Base-by-base conservation (phyloP, 108 stramenopile genomes). In the Chaetoceros tenuissimus region DNA sequence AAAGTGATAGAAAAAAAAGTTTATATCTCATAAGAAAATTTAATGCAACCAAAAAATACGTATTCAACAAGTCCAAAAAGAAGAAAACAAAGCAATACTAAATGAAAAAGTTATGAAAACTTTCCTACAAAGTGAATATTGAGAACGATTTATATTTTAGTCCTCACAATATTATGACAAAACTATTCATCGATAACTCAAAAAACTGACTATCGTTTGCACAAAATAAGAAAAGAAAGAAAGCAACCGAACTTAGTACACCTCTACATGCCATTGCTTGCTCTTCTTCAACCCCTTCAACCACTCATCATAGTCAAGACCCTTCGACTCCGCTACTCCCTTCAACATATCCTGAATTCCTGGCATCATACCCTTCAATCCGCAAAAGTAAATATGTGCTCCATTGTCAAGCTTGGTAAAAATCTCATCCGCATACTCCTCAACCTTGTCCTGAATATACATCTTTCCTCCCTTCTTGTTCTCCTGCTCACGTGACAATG, bases 371-470 rank as follows among this genome's bases (percentile, higher is more conserved):
- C 94, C 96, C 84, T 97, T 97, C 53, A 97, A 67, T 27, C 96
- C 96, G 66, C 96, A 97, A 80, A 97, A 97, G 82, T 97, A 97
- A 57, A 97, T 94, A 88, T 94, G 94, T 17, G 94, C 96, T 57
- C 94, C 94, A 21, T 77, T 82, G 59, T 85, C 84, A 16, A 97
- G 73, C 79, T 92, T 92, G 55, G 46, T 53, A 71, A 97, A 97
- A 49, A 97, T 68, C 55, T 92, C 90, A 71, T 92, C 90, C 30
- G 90, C 86, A 45, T 92, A 92, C 57, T 92, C 90, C 59, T 88
- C 90, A 54, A 97, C 90, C 89, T 97, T 97, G 80, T 97, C 96
- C 75, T 97, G 96, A 57, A 97, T 95, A 82, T 97, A 97, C 96
- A 97, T 97, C 73, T 97, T 97, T 40, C 94, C 96, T 29, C 96